These are phyloP conservation scores for Pseudogymnoascus sp. DNA, from an alignment of 2,329 filamentous ascomycete genomes.

Conservation along the genomic window DNA sequence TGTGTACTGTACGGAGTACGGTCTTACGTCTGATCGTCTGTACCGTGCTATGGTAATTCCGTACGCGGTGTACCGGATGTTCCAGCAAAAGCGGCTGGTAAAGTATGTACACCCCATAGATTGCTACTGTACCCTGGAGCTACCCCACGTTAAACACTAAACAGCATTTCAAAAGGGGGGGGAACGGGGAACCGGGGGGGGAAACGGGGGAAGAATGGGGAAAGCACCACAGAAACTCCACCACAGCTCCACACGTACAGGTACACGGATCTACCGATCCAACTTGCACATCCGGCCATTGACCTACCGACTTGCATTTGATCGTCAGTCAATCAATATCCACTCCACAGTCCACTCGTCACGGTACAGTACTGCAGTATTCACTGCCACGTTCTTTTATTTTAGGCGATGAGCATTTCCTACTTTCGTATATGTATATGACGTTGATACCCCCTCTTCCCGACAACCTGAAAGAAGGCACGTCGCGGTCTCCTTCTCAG, in stretches of 20 bases:
- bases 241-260: slow-evolving; percentile 1
- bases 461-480: slow-evolving; percentile 1
- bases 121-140: neutral
- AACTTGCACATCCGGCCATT: neutral
- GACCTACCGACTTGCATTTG: neutral
- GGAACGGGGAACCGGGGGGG: neutral
- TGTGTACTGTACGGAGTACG: no score
- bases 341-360: neutral
- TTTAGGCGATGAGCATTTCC: neutral
- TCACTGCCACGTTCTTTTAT: neutral
- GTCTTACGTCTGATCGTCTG: neutral
- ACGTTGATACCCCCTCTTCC: neutral
- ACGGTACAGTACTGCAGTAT: neutral
- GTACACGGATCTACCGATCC: neutral
- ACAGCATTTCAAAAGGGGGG: neutral
- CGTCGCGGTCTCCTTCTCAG: neutral
- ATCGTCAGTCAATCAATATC: neutral
- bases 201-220: neutral
- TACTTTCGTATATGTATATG: neutral
- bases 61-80: neutral
- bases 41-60: neutral
- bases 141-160: neutral
- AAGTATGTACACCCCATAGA: neutral
- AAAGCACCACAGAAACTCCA: neutral
- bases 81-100: neutral